Percentiles rank a stretch among this genome's conserved stretches.
Evolutionary conservation across 371 early-diverging fungal genomes (phyloP).

Genomic region (Mucor velutinosus): DNA sequence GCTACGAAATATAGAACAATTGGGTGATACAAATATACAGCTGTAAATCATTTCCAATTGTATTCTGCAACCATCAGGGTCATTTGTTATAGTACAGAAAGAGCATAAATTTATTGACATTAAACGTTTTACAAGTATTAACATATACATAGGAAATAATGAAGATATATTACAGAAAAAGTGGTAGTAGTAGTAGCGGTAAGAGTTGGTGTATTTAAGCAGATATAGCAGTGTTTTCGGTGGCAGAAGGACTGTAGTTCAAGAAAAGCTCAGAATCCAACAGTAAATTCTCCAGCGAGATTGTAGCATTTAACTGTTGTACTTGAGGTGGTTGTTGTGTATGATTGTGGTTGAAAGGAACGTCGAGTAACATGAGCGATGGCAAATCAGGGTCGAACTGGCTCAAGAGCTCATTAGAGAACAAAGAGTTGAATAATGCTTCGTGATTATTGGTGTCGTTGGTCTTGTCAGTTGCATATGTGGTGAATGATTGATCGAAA

Average conservation of each 20-base stretch:
- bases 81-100: background rate
- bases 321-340: background rate
- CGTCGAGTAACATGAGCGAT: slow-evolving; percentile 19
- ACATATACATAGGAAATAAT: background rate
- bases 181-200: background rate
- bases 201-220: background rate
- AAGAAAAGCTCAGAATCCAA: background rate
- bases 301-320: background rate
- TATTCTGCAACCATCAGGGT: background rate
- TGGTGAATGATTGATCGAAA: slow-evolving; percentile 11
- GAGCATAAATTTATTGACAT: background rate
- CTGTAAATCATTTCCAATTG: background rate
- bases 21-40: background rate
- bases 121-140: background rate
- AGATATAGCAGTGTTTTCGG: background rate
- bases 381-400: slow-evolving; percentile 15
- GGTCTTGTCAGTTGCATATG: background rate
- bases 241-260: background rate
- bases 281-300: background rate
- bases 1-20: background rate
- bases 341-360: background rate
- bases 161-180: background rate
- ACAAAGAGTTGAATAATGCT: background rate
- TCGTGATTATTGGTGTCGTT: background rate
- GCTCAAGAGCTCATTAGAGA: slow-evolving; percentile 4